Evolutionary conservation across 768 basidiomycete genomes (phyloP).

Genomic region (Kwoniella heveanensis): DNA sequence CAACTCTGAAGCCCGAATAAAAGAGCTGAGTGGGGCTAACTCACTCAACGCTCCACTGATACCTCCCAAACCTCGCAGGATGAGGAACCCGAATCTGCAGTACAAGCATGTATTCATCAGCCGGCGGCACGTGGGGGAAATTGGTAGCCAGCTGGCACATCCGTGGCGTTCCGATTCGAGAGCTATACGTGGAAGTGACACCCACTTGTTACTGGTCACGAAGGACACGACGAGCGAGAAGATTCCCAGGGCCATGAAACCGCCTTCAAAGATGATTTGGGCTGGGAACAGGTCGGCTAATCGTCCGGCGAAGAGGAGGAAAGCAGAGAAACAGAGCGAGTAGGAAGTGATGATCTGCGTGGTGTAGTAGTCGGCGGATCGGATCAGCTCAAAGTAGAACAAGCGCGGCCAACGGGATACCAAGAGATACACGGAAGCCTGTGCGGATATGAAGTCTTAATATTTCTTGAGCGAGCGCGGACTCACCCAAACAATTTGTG

Average conservation of each 20-base stretch:
- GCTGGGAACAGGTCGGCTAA: conserved; percentile 51
- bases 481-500: conserved; percentile 40
- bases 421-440: too few species aligned
- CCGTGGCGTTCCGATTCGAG: too few species aligned
- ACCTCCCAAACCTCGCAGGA: conserved; percentile 64
- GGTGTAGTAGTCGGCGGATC: too few species aligned
- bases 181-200: not conserved
- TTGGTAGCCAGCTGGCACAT: too few species aligned
- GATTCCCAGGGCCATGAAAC: conserved; percentile 59
- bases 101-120: too few species aligned
- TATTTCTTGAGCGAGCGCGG: not conserved
- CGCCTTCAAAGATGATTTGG: conserved; percentile 58
- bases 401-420: too few species aligned
- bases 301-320: conserved; percentile 52
- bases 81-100: conserved; percentile 58
- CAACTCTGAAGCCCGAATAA: too few species aligned
- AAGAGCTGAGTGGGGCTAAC: not conserved
- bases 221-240: conserved; percentile 61
- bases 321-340: conserved; percentile 39
- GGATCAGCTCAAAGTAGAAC: too few species aligned
- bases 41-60: conserved; percentile 60
- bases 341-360: conserved; percentile 43
- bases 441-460: too few species aligned
- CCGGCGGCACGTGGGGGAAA: too few species aligned
- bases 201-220: conserved; percentile 54